A percentile compares a stretch with the other conserved stretches of the same genome.
phyloP scores from a whole-genome alignment of 2,329 filamentous ascomycete genomes.

The Cryphonectria naterciae region DNA sequence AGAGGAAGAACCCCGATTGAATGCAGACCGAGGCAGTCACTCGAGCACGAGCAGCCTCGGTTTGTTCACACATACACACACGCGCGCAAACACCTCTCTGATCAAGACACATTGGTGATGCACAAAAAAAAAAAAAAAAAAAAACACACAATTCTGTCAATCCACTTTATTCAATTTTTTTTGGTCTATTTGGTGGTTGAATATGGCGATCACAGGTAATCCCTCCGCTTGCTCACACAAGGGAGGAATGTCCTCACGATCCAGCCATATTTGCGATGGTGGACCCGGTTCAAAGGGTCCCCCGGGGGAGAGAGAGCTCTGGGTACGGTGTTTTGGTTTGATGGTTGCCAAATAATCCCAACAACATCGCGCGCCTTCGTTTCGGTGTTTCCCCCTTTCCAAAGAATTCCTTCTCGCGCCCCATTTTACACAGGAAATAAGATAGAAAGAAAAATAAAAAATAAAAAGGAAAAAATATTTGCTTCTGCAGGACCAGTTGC shows the following conservation, averaged over 20 bases:
- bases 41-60: not conserved
- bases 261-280: conserved; percentile 22
- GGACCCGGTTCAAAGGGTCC: conserved; percentile 11
- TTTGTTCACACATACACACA: not conserved
- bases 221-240: conserved; percentile 19
- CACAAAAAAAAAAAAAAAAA: not conserved
- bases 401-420: conserved; percentile 22
- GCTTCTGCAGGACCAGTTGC: conserved; percentile 19
- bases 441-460: conserved; percentile 14
- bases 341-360: conserved; percentile 21
- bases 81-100: not conserved
- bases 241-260: conserved; percentile 18
- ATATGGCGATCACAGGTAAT: conserved; percentile 8
- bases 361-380: conserved; percentile 20
- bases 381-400: conserved; percentile 7
- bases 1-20: not conserved
- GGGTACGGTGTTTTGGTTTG: conserved; percentile 10
- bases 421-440: conserved; percentile 27
- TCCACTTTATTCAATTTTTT: conserved; percentile 8
- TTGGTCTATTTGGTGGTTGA: conserved; percentile 6
- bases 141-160: not conserved
- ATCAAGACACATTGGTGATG: not conserved
- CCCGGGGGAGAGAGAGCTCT: conserved; percentile 5
- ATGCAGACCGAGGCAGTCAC: not conserved
- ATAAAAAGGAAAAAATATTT: conserved; percentile 14